Conservation (phyloP, 208 protist species). For the Histomonas meleagridis region DNA sequence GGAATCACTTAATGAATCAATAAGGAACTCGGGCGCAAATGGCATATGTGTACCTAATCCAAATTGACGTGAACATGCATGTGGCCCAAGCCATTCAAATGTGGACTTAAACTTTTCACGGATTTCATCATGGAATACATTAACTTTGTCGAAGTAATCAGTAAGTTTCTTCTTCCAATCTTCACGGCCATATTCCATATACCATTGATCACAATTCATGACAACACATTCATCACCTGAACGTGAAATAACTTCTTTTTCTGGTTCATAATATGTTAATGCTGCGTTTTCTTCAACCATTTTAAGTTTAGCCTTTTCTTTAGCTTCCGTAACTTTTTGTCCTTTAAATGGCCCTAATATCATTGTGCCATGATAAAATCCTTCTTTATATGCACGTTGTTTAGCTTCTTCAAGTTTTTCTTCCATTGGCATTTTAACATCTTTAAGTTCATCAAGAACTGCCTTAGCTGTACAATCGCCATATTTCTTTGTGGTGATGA, state of each 20-base stretch:
- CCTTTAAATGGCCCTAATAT: constrained; percentile 55
- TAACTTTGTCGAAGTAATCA: constrained; percentile 64
- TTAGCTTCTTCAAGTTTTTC: constrained; percentile 86
- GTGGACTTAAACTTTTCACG: constrained; percentile 70
- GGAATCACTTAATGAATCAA: constrained; percentile 98
- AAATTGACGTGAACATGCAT: constrained; percentile 95
- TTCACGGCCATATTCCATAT: constrained; percentile 84
- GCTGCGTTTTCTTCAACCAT: constrained; percentile 46
- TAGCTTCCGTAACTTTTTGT: constrained; percentile 75
- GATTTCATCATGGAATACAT: too few relatives aligned
- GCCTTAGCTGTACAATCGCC: neutral
- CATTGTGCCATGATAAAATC: constrained; percentile 91
- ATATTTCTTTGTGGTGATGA: constrained; percentile 77
- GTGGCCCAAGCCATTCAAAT: constrained; percentile 91
- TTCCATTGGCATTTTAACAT: constrained; percentile 69
- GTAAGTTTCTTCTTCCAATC: constrained; percentile 73
- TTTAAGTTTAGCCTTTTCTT: constrained; percentile 58
- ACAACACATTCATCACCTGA: constrained; percentile 96
- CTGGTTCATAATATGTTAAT: constrained; percentile 74
- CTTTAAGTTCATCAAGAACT: neutral
- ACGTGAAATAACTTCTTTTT: constrained; percentile 81
- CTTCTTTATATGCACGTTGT: constrained; percentile 81
- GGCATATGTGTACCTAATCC: constrained; percentile 93
- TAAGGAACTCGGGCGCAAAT: constrained; percentile 81
- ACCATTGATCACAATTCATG: constrained; percentile 90